Base-by-base conservation (phyloP, 139 green algal genomes). In the Auxenochlorella pyrenoidosa region DNA sequence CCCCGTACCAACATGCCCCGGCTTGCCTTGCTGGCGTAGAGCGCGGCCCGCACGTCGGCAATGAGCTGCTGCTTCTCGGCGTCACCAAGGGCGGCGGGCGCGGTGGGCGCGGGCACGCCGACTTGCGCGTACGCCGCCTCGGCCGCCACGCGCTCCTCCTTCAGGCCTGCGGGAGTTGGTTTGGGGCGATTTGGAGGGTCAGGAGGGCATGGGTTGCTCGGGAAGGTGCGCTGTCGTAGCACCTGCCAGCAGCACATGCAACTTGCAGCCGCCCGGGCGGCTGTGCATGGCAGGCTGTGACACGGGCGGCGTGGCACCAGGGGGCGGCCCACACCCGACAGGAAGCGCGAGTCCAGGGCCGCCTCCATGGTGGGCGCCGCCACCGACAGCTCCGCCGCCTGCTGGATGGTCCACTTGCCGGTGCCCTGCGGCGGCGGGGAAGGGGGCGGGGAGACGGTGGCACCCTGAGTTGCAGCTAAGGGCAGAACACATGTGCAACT, bases 331-430 rank as follows among this genome's bases (percentile, higher is more conserved):
- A 13, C 75, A 85, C 80, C 97, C 51, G 88, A 95, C 86, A 98
- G 92, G 93, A 98, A 98, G 70, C 96, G 93, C 10, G 90, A 96
- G 77, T 99, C 98, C 59, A 99, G 93, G 0, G 98, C 96, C 1
- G 98, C 93, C 38, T 95, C 95, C 89, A 99, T 99, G 83, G 97
- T 99, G 86, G 98, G 97, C 0, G 95, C 95, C 44, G 98, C 96
- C 38, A 99, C 93, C 10, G 91, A 91, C 70, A 99, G 94, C 92
- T 99, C 98, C 0, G 98, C 98, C 0, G 97, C 98, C 89, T 99
- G 96, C 95, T 99, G 98, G 75, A 99, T 96, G 4, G 98, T 99
- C 98, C 98, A 99, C 91, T 99, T 99, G 88, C 98, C 95, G 26
- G 90, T 92, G 77, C 90, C 90, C 90, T 92, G 63, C 82, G 81